Conservation (phyloP, 179 eudicot species). For the Nepenthes alata region DNA sequence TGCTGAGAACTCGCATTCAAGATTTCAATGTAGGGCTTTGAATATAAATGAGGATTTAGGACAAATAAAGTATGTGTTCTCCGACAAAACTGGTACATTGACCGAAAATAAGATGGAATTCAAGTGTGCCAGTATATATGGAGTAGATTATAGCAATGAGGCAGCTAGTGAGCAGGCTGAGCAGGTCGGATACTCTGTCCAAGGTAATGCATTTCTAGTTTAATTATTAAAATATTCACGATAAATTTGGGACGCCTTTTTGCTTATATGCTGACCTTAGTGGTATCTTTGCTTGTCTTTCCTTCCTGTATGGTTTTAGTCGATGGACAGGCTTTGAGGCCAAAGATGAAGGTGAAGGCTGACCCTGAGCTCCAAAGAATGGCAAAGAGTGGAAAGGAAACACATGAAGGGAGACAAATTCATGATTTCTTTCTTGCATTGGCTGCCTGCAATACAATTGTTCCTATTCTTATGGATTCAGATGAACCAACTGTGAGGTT, state of each 20-base stretch:
- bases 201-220: slow-evolving; percentile 32
- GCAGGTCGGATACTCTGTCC: slow-evolving; percentile 27
- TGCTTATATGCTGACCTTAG: neutral
- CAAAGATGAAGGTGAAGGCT: slow-evolving; percentile 82
- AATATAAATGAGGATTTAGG: slow-evolving; percentile 98
- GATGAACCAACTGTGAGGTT: slow-evolving; percentile 43
- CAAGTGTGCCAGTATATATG: slow-evolving; percentile 78
- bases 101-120: slow-evolving; percentile 99
- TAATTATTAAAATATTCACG: neutral
- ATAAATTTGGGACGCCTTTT: neutral
- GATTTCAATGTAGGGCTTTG: slow-evolving; percentile 89
- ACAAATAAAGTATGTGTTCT: slow-evolving; percentile 85
- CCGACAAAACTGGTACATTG: slow-evolving; percentile 95
- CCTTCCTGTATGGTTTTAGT: slow-evolving; percentile 33
- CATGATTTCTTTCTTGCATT: slow-evolving; percentile 78
- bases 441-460: slow-evolving; percentile 97
- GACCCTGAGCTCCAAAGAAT: slow-evolving; percentile 50
- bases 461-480: slow-evolving; percentile 62
- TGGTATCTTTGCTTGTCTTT: slow-evolving; percentile 1
- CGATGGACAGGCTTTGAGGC: slow-evolving; percentile 57
- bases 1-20: slow-evolving; percentile 55
- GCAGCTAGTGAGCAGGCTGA: slow-evolving; percentile 27
- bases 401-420: slow-evolving; percentile 38
- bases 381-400: slow-evolving; percentile 28
- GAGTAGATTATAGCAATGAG: slow-evolving; percentile 54